Conservation (phyloP, 2,329 filamentous ascomycete genomes). For the Diaporthe sp. region DNA sequence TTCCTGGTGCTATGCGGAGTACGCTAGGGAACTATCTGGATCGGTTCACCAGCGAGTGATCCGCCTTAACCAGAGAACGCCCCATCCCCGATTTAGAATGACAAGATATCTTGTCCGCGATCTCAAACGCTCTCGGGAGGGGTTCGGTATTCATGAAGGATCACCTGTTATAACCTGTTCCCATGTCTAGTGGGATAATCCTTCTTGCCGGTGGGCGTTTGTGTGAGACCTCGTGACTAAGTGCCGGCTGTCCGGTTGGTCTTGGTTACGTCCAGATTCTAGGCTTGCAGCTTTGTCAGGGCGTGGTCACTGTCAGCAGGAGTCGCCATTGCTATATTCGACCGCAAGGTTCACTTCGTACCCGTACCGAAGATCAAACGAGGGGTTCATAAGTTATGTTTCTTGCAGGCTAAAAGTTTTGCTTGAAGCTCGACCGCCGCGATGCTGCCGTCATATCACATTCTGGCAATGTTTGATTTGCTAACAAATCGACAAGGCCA, state of each 20-base stretch:
- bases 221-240: not conserved
- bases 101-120: constrained; percentile 11
- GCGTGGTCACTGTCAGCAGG: not conserved
- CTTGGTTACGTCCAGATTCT: not conserved
- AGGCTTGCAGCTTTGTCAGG: not conserved
- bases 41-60: constrained; percentile 4
- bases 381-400: not conserved
- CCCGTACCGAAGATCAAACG: too few species aligned
- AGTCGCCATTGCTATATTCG: not conserved
- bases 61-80: not conserved
- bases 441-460: too few species aligned
- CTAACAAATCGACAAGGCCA: too few species aligned
- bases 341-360: not conserved
- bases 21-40: not conserved
- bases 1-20: constrained; percentile 10
- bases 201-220: not conserved
- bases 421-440: too few species aligned
- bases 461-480: too few species aligned
- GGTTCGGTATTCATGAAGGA: not conserved
- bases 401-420: not conserved
- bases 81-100: constrained; percentile 20
- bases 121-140: constrained; percentile 16
- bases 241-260: not conserved
- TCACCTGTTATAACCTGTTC: not conserved
- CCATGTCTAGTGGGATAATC: not conserved